Percentiles rank a stretch among this genome's conserved stretches.
These are phyloP conservation scores for Anastatica hierochuntica DNA, from an alignment of 345 rosid species.

Conservation along the genomic window DNA sequence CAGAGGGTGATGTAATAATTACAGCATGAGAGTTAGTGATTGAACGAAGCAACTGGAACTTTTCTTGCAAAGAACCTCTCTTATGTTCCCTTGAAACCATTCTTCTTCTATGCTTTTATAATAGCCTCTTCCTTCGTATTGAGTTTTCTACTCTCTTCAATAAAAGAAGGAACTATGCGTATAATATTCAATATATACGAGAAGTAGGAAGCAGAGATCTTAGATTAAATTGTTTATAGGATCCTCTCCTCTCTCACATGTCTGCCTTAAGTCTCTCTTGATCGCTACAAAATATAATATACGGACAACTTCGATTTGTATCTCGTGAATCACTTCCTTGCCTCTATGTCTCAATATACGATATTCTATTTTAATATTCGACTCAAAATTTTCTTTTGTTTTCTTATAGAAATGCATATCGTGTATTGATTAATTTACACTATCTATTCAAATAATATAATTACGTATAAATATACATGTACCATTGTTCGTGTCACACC, in stretches of 20 bases:
- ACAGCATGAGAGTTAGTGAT: slow-evolving; percentile 51
- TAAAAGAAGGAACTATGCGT: no score
- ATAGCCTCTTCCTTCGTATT: no score
- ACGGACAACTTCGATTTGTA: slow-evolving; percentile 30
- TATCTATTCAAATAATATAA: background rate
- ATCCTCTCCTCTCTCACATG: slow-evolving; percentile 28
- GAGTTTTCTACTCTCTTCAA: background rate
- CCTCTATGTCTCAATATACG: slow-evolving; percentile 21
- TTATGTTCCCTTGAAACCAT: slow-evolving; percentile 37
- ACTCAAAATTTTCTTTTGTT: slow-evolving; percentile 7
- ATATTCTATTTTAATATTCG: slow-evolving; percentile 21
- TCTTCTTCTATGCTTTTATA: no score
- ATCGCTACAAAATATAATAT: slow-evolving; percentile 31
- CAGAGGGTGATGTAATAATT: slow-evolving; percentile 1
- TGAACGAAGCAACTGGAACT: slow-evolving; percentile 48
- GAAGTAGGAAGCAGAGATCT: slow-evolving; percentile 14
- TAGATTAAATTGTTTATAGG: slow-evolving; percentile 25
- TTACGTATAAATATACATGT: no score
- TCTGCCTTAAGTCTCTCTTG: slow-evolving; percentile 29
- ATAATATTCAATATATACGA: background rate
- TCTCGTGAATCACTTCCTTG: slow-evolving; percentile 33
- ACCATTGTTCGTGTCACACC: no score
- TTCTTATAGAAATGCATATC: slow-evolving; percentile 6
- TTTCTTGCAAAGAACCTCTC: slow-evolving; percentile 32
- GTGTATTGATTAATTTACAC: background rate